Conservation (phyloP, 2,329 filamentous ascomycete species). For the Exophiala aquamarina region DNA sequence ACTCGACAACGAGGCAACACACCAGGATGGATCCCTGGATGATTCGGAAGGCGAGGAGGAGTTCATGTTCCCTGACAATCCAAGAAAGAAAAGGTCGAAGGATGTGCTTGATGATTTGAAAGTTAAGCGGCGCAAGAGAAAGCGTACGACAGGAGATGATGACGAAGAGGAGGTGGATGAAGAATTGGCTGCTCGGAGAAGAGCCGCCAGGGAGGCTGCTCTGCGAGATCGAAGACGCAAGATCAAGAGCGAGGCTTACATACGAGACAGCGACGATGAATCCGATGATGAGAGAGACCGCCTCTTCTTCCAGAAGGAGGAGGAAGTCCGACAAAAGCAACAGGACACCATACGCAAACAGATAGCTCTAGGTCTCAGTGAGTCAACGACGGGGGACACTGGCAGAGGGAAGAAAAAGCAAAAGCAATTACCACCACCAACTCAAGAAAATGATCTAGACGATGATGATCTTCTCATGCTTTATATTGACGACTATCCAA, state of each 20-base stretch:
- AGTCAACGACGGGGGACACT: slow-evolving; percentile 4
- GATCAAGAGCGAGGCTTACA: slow-evolving; percentile 81
- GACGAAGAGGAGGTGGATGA: slow-evolving; percentile 61
- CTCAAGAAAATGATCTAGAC: slow-evolving; percentile 9
- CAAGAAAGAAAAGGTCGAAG: slow-evolving; percentile 45
- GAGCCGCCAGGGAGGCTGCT: slow-evolving; percentile 61
- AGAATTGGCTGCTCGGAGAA: slow-evolving; percentile 58
- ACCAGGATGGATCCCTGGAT: slow-evolving; percentile 61
- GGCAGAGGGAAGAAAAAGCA: slow-evolving; percentile 5
- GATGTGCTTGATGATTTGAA: slow-evolving; percentile 53
- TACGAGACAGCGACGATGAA: slow-evolving; percentile 85
- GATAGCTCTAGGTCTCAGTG: slow-evolving; percentile 39
- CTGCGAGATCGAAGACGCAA: slow-evolving; percentile 74
- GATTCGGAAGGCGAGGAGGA: slow-evolving; percentile 63
- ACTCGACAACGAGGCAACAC: slow-evolving; percentile 33
- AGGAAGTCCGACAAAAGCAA: slow-evolving; percentile 61
- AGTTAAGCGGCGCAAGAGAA: slow-evolving; percentile 60
- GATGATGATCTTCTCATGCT: slow-evolving; percentile 23
- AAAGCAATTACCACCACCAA: slow-evolving; percentile 3
- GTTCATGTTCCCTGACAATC: slow-evolving; percentile 64
- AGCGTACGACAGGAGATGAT: slow-evolving; percentile 43
- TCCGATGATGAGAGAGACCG: slow-evolving; percentile 72
- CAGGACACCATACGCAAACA: slow-evolving; percentile 50
- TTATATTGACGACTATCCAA: slow-evolving; percentile 14
- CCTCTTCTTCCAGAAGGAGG: slow-evolving; percentile 77